Conservation (phyloP, 2,329 filamentous ascomycete genomes). For the Pyrenophora teres region DNA sequence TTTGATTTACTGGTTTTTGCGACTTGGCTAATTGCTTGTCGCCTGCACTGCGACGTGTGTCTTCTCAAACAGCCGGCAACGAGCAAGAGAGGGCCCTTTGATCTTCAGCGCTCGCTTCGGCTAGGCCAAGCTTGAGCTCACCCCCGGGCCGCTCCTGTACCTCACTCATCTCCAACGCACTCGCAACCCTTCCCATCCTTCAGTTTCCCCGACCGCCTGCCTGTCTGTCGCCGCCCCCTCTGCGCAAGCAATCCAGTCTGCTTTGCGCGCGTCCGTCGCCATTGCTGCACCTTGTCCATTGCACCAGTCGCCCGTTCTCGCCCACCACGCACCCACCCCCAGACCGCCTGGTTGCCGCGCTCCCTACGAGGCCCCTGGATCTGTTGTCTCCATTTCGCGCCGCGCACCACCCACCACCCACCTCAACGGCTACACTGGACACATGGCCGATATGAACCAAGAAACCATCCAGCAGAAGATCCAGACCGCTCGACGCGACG, state of each 20-base stretch:
- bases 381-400: slow-evolving; percentile 31
- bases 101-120: slow-evolving; percentile 30
- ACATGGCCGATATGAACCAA: slow-evolving; percentile 56
- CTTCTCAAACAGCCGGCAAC: neutral
- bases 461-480: slow-evolving; percentile 65
- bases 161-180: slow-evolving; percentile 35
- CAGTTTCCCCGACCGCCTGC: slow-evolving; percentile 15
- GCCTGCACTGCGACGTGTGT: neutral
- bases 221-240: slow-evolving; percentile 10
- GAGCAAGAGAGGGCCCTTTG: slow-evolving; percentile 20
- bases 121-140: slow-evolving; percentile 32
- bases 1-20: too few species aligned
- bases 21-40: neutral
- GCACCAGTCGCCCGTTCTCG: slow-evolving; percentile 16
- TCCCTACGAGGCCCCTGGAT: slow-evolving; percentile 45
- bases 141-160: slow-evolving; percentile 38
- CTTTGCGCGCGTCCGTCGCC: slow-evolving; percentile 32
- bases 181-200: slow-evolving; percentile 24
- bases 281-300: slow-evolving; percentile 22
- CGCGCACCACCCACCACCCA: slow-evolving; percentile 16
- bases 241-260: slow-evolving; percentile 39
- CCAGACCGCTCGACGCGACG: slow-evolving; percentile 96
- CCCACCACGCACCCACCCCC: too few species aligned
- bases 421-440: slow-evolving; percentile 13
- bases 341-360: slow-evolving; percentile 30